Evolutionary conservation across 257 asterid genomes (phyloP).

Genomic region (Coffea canephora): DNA sequence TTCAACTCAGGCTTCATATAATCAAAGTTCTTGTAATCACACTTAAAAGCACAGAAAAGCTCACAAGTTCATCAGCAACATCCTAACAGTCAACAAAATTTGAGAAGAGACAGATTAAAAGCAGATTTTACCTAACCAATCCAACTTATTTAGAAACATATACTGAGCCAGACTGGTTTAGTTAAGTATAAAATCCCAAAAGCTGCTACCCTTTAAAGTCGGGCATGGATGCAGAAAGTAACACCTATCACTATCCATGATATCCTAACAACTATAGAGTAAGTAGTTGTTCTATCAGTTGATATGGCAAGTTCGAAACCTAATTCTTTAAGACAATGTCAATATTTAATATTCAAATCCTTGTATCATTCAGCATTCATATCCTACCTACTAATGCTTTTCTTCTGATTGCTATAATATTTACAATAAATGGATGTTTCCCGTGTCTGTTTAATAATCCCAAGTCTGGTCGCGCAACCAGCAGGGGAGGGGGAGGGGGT

Average conservation of each 20-base stretch:
- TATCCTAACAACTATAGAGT: not conserved
- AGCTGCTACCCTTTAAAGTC: not conserved
- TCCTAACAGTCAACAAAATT: not conserved
- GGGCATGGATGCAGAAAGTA: not conserved
- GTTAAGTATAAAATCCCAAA: not conserved
- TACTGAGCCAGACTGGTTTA: not conserved
- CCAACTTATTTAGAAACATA: not conserved
- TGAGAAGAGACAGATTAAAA: not conserved
- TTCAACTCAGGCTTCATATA: slow-evolving; percentile 18
- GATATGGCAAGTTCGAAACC: no score
- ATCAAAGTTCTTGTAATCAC: slow-evolving; percentile 1
- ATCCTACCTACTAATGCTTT: not conserved
- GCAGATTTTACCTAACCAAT: not conserved
- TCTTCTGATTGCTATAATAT: not conserved
- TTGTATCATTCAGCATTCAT: not conserved
- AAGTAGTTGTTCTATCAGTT: not conserved
- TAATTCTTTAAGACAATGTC: not conserved
- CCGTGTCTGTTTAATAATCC: not conserved
- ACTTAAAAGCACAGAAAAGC: not conserved
- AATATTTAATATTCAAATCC: not conserved
- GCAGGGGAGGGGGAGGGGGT: no score
- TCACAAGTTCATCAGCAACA: slow-evolving; percentile 6
- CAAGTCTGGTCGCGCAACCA: no score
- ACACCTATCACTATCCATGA: not conserved
- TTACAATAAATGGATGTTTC: not conserved